Conservation (phyloP, 805 yeast genomes). For the Brettanomyces anomalus region DNA sequence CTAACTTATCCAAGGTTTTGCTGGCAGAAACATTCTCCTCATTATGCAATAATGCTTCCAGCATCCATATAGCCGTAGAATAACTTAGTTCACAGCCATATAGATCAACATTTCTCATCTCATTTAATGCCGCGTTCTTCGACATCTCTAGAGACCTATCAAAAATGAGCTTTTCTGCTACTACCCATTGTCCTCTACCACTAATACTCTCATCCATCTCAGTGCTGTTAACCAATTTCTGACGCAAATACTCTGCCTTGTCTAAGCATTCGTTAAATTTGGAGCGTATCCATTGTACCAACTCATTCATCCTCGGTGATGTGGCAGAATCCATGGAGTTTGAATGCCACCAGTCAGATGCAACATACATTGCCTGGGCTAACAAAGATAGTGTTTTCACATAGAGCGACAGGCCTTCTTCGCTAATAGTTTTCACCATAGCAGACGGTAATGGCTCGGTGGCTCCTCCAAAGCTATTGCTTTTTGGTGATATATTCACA, state of each 20-base stretch:
- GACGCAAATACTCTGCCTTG: constrained; percentile 71
- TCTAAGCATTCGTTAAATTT: constrained; percentile 83
- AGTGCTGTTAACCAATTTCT: constrained; percentile 45
- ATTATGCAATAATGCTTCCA: constrained; percentile 68
- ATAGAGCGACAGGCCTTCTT: constrained; percentile 80
- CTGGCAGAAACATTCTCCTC: constrained; percentile 9
- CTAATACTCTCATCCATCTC: constrained; percentile 16
- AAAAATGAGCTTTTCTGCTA: constrained; percentile 80
- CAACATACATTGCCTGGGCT: constrained; percentile 78
- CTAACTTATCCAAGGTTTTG: constrained; percentile 39
- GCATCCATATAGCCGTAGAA: constrained; percentile 92
- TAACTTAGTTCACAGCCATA: constrained; percentile 79
- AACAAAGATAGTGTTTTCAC: constrained; percentile 75
- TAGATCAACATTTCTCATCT: constrained; percentile 64
- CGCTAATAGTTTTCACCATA: constrained; percentile 53
- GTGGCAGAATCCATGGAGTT: constrained; percentile 26
- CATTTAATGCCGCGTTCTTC: constrained; percentile 83
- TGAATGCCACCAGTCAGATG: constrained; percentile 85
- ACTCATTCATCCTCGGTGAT: constrained; percentile 43
- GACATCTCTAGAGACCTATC: constrained; percentile 93
- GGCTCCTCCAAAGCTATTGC: neutral
- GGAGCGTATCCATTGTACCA: constrained; percentile 89
- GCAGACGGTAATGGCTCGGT: constrained; percentile 42
- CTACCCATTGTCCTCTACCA: constrained; percentile 14
- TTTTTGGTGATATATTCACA: neutral